phyloP scores from a whole-genome alignment of 495 filamentous ascomycete genomes.

The Chaetomium fimeti region DNA sequence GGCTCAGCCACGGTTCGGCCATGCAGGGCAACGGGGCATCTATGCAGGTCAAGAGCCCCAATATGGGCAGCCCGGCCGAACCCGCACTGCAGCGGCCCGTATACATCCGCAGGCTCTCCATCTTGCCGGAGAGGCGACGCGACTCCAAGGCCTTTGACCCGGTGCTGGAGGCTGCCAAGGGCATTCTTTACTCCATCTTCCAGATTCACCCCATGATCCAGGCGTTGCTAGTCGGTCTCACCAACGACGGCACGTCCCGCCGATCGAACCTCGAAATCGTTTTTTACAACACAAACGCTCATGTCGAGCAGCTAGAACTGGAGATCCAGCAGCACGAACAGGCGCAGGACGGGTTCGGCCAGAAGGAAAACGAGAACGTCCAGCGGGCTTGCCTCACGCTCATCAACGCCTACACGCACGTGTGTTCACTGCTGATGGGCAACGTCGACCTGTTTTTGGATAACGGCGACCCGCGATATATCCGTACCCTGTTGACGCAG shows the following conservation, averaged over 20 bases:
- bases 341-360: constrained; percentile 50
- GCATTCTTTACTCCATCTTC: constrained; percentile 81
- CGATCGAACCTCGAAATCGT: constrained; percentile 73
- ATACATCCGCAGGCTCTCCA: constrained; percentile 74
- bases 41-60: constrained; percentile 45
- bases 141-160: constrained; percentile 58
- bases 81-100: constrained; percentile 52
- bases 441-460: constrained; percentile 69
- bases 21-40: constrained; percentile 56
- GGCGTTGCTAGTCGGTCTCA: constrained; percentile 67
- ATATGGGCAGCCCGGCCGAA: constrained; percentile 59
- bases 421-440: constrained; percentile 66
- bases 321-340: constrained; percentile 66
- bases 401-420: constrained; percentile 71
- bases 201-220: constrained; percentile 76
- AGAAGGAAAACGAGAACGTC: constrained; percentile 63
- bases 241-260: constrained; percentile 63
- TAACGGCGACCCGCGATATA: constrained; percentile 73
- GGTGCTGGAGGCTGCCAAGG: constrained; percentile 75
- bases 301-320: constrained; percentile 71
- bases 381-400: constrained; percentile 65
- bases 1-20: constrained; percentile 75
- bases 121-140: constrained; percentile 76
- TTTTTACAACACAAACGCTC: constrained; percentile 71
- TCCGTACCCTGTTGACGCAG: constrained; percentile 75